Evolutionary conservation across 1,139 yeast genomes (phyloP).

Genomic region (Spathaspora sp.): DNA sequence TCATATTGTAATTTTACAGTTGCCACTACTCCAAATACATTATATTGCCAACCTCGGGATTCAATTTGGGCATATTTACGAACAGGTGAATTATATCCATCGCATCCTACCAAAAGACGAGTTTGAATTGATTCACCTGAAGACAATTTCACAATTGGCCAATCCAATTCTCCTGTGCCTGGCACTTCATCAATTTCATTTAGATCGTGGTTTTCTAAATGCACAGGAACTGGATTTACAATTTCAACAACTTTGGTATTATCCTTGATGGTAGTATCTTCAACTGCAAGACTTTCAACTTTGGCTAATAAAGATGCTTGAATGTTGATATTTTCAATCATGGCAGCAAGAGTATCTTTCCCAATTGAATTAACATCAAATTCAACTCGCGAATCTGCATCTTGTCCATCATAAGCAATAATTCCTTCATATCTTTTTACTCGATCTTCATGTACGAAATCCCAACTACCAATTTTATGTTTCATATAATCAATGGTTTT

Average conservation of each 20-base stretch:
- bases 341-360: conserved; percentile 56
- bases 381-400: conserved; percentile 61
- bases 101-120: conserved; percentile 86
- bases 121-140: conserved; percentile 67
- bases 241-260: conserved; percentile 64
- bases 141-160: conserved; percentile 78
- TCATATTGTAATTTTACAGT: conserved; percentile 74
- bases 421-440: conserved; percentile 78
- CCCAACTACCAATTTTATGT: conserved; percentile 72
- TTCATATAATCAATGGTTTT: conserved; percentile 66
- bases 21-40: conserved; percentile 88
- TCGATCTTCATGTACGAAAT: conserved; percentile 63
- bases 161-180: conserved; percentile 41
- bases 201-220: conserved; percentile 17
- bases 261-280: conserved; percentile 52
- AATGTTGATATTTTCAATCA: conserved; percentile 85
- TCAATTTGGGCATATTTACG: conserved; percentile 77
- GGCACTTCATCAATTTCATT: conserved; percentile 17
- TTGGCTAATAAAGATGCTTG: conserved; percentile 67
- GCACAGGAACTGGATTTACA: conserved; percentile 21
- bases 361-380: conserved; percentile 60
- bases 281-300: conserved; percentile 50
- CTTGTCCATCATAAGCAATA: conserved; percentile 79
- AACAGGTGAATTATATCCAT: conserved; percentile 94
- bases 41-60: conserved; percentile 90